Evolutionary conservation across 2,329 filamentous ascomycete genomes (phyloP), one percentile per base, ranked within the genome.

Genomic region (Aureobasidium uvarum): DNA sequence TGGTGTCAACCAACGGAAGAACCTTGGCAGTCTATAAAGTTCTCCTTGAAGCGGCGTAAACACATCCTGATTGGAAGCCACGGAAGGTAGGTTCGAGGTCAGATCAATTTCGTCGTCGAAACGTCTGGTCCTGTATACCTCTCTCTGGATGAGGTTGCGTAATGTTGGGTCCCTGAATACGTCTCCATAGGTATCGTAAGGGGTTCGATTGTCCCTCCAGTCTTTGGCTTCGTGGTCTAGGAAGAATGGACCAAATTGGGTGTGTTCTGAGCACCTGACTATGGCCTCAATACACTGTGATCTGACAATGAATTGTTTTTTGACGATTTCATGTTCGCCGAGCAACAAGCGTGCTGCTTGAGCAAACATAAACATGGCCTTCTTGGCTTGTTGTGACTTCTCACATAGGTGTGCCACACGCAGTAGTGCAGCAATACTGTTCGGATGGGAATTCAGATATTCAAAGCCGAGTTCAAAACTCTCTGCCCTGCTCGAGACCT

Each of bases 1-100:
- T 1, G 66, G 66, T 14, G 58, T 2, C 14, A 66, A 6, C 66
- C 66, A 68, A 20, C 64, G 52, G 39, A 68, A 68, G 43, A 68
- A 68, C 16, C 66, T 62, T 25, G 66, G 66, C 20, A 68, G 5
- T 28, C 56, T 64, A 31, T 48, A 58, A 14, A 65, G 43, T 5
- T 59, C 41, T 18, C 33, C 38, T 14, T 11, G n/a, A 2, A 56
- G 3, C 2, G 48, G 60, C 2, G 48, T 54, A 13, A 43, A 43
- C 1, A 63, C 20, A 5, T 41, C 39, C 11, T 39, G 31, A 36
- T 65, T 52, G 10, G 63, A 65, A 7, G 31, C 31, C 5, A 65
- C 6, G 7, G 52, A 58, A 14, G 33, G 45, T 0, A 39, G 31
- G 3, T 1, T 25, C 11, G 45, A n/a, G 3, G 39, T n/a, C n/a